A percentile compares a stretch with the other conserved stretches of the same genome.
Conservation (phyloP, 306 rosid species). For the Cyclanthera cordifolia region DNA sequence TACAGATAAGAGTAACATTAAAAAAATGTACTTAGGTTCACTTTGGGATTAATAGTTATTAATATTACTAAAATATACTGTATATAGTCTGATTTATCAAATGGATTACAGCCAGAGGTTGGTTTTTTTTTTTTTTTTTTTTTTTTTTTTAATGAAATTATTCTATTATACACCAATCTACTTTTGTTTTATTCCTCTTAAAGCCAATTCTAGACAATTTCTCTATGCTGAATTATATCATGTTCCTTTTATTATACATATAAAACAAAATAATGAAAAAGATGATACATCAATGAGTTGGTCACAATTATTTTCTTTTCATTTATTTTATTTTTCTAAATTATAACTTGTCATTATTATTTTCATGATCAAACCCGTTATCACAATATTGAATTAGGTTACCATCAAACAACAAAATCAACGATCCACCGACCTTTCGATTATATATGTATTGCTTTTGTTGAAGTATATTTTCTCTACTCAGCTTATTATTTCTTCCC, state of each 20-base stretch:
- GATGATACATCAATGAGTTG: conserved; percentile 1
- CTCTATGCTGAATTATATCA: background rate
- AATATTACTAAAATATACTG: no score
- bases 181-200: background rate
- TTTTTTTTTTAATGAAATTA: no score
- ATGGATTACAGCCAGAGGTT: no score
- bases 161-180: background rate
- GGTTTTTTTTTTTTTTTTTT: no score
- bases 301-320: background rate
- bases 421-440: no score
- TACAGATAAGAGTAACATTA: background rate
- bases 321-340: background rate
- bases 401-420: no score
- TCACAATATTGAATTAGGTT: no score
- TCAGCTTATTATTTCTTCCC: background rate
- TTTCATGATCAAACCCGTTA: no score
- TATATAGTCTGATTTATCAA: no score
- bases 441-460: background rate
- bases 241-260: background rate
- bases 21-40: background rate
- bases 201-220: background rate
- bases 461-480: background rate
- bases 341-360: no score
- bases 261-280: background rate
- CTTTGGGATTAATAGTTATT: background rate